Evolutionary conservation across 345 rosid genomes (phyloP), one percentile per base, ranked within the genome.

Genomic region (Xanthoceras sorbifolium): DNA sequence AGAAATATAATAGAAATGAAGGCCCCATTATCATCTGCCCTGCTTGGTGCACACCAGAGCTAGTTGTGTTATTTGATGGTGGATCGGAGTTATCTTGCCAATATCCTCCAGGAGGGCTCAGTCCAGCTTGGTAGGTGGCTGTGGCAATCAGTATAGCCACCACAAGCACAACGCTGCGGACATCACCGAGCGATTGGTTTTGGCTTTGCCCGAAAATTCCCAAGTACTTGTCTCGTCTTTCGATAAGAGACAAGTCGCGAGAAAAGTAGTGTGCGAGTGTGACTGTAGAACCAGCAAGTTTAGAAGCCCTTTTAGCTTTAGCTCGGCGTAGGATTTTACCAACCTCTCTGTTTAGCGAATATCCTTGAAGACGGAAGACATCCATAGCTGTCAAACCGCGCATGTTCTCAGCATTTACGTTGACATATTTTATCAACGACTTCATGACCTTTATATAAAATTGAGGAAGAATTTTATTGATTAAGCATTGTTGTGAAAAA

Each of bases 91-190:
- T n/a, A 0, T 76, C 84, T 54, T 82, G 73, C 86, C 85, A 71
- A 36, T 8, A 74, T 2, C 88, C 86, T 0, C 81, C 82, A 0
- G 81, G 80, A 32, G 82, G 85, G 44, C 79, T 75, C 3, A 85
- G 71, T n/a, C 67, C 74, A 15, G 85, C 83, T 1, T 85, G 85
- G 74, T 83, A 83, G 4, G 88, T 79, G 54, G 86, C 78, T 20
- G 82, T 83, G 1, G 55, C 83, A 67, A 85, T 79, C 68, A 85
- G 75, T 59, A 83, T n/a, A 59, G 80, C 83, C 69, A 85, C 85
- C 36, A 81, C 82, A 36, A 85, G 80, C 4, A 82, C 46, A 2
- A 25, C 48, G 29, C 4, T 54, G 8, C 76, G 34, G 18, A 28
- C 2, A 40, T 77, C 77, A n/a, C n/a, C n/a, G n/a, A 3, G 6